These are phyloP conservation scores for Echium plantagineum DNA, from an alignment of 257 asterid genomes.

Conservation along the genomic window DNA sequence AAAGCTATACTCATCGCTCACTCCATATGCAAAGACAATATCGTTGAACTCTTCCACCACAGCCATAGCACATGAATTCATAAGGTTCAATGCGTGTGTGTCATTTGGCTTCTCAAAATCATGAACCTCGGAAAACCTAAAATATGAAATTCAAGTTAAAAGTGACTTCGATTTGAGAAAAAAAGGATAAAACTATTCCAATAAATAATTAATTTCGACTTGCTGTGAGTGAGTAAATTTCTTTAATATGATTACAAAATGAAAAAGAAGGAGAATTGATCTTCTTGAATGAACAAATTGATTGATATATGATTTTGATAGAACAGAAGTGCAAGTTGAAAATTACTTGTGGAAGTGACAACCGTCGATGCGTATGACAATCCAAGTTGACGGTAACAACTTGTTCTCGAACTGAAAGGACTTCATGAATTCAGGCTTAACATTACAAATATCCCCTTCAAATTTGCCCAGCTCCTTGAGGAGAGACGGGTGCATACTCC, in stretches of 20 bases:
- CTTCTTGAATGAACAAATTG: neutral
- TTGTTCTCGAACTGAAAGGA: slow-evolving; percentile 48
- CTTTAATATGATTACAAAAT: neutral
- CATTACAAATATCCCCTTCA: slow-evolving; percentile 35
- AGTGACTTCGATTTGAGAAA: neutral
- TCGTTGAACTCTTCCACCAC: slow-evolving; percentile 67
- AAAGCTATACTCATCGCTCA: slow-evolving; percentile 90
- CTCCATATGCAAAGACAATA: slow-evolving; percentile 76
- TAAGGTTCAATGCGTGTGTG: slow-evolving; percentile 64
- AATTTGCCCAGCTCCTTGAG: slow-evolving; percentile 50
- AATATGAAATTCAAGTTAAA: slow-evolving; percentile 6
- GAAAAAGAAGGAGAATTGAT: too few relatives aligned
- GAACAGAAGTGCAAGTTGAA: too few relatives aligned
- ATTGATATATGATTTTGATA: too few relatives aligned
- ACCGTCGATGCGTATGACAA: slow-evolving; percentile 79
- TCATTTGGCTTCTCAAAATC: slow-evolving; percentile 88
- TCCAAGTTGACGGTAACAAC: slow-evolving; percentile 60
- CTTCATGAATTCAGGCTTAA: slow-evolving; percentile 46
- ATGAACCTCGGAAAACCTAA: slow-evolving; percentile 65
- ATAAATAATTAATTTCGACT: too few relatives aligned
- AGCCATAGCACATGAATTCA: slow-evolving; percentile 74
- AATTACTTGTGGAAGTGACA: slow-evolving; percentile 85
- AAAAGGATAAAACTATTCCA: neutral
- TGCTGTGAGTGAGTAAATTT: too few relatives aligned
- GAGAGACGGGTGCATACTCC: slow-evolving; percentile 42